phyloP scores from a whole-genome alignment of 75 land plant species.

The Pinus albicaulis region DNA sequence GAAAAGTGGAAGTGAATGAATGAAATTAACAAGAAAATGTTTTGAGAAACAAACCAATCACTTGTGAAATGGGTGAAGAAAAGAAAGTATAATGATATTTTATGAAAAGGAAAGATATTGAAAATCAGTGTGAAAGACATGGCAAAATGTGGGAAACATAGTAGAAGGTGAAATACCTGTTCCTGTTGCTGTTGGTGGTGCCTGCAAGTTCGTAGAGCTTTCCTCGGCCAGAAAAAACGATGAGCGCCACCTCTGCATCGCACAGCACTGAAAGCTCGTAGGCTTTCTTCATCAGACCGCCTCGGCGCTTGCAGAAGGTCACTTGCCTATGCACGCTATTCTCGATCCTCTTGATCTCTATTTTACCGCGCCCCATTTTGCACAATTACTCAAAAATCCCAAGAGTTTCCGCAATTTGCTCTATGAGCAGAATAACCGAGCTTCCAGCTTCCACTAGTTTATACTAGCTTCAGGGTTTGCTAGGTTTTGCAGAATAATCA shows the following conservation, averaged over 20 bases:
- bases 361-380: slow-evolving; percentile 17
- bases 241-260: slow-evolving; percentile 29
- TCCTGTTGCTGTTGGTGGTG: background rate
- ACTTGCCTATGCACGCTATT: slow-evolving; percentile 21
- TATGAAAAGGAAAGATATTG: no score
- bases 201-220: slow-evolving; percentile 12
- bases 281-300: slow-evolving; percentile 32
- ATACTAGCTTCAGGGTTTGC: background rate
- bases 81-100: no score
- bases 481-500: background rate
- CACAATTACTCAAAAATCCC: background rate
- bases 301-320: slow-evolving; percentile 26
- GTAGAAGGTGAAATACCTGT: no score
- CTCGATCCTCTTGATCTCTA: slow-evolving; percentile 25
- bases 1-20: no score
- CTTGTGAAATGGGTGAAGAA: no score
- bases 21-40: no score
- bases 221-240: slow-evolving; percentile 23
- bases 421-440: background rate
- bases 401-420: background rate
- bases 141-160: no score
- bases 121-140: no score
- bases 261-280: slow-evolving; percentile 34
- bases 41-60: no score
- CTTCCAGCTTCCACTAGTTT: slow-evolving; percentile 2